Evolutionary conservation across 352 stramenopile genomes (phyloP), one percentile per base, ranked within the genome.

Genomic region (Bremia lactucae): DNA sequence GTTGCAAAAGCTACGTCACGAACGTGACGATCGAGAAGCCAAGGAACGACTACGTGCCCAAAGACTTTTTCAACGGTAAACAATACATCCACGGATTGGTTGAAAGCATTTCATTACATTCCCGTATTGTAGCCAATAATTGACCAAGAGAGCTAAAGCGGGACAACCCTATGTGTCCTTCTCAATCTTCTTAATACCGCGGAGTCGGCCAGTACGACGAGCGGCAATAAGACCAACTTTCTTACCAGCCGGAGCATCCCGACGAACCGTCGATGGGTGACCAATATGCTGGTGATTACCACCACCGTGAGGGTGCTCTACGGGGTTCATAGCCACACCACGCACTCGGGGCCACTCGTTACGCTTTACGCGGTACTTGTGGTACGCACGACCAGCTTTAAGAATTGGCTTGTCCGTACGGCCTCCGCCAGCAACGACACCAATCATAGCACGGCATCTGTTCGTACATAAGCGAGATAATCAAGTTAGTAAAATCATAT

Each of bases 251-350:
- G 95, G 90, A 36, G 85, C 87, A 49, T 96, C 87, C 48, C 89
- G 73, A 49, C 72, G 84, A 16, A 97, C 87, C n/a, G 95, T 98
- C 45, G 94, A 98, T 40, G 96, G 94, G 74, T 97, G 95, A 95
- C 96, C 96, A 83, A 99, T 98, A 76, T 99, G 96, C 84, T 99
- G 95, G 78, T 99, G 96, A 92, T 99, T 98, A 98, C 96, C 96
- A 95, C 96, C 96, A 95, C 96, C 96, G 81, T 97, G 90, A 44
- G 95, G 95, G 76, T 99, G 96, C 86, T 99, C 96, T 52, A 99
- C 95, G 42, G 96, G 96, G 77, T 99, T 99, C 86, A 98, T 98
- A 35, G 95, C 96, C 57, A 99, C 95, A 98, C 96, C 96, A 95
- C 96, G 85, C 72, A 98, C 95, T 49, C 80, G 92, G 16, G 95